Evolutionary conservation across 805 yeast species (phyloP), one percentile per base, ranked within the genome.

Genomic region (Tetrapisispora fleetii): DNA sequence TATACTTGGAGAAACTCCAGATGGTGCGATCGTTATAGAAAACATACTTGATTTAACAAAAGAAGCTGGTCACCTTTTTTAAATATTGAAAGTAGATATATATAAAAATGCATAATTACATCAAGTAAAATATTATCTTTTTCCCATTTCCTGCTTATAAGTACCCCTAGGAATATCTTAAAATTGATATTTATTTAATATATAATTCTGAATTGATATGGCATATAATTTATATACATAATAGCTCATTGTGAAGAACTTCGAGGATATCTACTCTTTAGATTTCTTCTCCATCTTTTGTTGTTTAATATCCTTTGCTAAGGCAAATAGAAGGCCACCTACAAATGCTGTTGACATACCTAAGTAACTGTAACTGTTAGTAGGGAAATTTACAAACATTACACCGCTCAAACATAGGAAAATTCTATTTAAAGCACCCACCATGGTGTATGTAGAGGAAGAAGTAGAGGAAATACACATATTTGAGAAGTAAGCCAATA

Each of bases 381-480:
- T 84, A 46, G 95, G 87, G 50, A 95, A 89, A 59, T 85, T 95
- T 63, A 89, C 89, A 78, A 90, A 90, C 57, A 90, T 64, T 65
- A 90, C 78, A 37, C 97, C 98, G 37, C 93, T 81, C 50, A 90
- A 75, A 16, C 97, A 96, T 62, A 90, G 85, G 62, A 97, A 96
- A 59, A 90, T 80, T 74, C 90, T 90, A 79, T 90, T 90, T 68
- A 90, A 78, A 48, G 97, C 97, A 67, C 97, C 97, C 50, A 90
- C 96, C 97, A 90, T 90, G 47, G 95, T 85, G 74, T 90, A 90
- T 46, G 97, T 90, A 48, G 97, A 90, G 28, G 96, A 86, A 22
- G 96, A 86, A 38, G 97, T 90, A 54, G 89, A 96, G 72, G 96
- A 85, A 53, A 90, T 93, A 78, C 97, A 90, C 96, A 97, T 90